Evolutionary conservation across 768 basidiomycete species (phyloP).

Genomic region (Cyathus striatus): DNA sequence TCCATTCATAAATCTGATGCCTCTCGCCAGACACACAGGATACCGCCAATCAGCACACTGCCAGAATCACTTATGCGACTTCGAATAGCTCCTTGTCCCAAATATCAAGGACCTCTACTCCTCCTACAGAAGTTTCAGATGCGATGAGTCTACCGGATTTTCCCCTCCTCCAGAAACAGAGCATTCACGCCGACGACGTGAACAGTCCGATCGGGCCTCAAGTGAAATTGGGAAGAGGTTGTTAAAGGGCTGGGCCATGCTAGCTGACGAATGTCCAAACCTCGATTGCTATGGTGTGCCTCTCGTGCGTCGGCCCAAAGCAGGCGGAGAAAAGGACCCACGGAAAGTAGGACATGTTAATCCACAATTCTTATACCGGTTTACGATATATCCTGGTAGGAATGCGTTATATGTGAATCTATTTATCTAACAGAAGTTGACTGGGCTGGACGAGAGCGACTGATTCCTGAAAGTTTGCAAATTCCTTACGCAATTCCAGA

Average conservation of each 20-base stretch:
- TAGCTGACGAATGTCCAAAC: slow-evolving; percentile 81
- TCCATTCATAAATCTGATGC: no score
- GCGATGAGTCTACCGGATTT: slow-evolving; percentile 58
- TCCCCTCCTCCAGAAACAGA: slow-evolving; percentile 62
- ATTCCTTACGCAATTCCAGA: no score
- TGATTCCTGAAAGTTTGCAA: no score
- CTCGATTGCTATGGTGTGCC: slow-evolving; percentile 71
- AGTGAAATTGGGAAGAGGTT: slow-evolving; percentile 74
- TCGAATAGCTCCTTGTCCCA: slow-evolving; percentile 48
- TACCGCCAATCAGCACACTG: no score
- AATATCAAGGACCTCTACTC: slow-evolving; percentile 64
- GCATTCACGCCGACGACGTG: slow-evolving; percentile 60
- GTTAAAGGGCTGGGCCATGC: slow-evolving; percentile 83
- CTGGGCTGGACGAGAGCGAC: slow-evolving; percentile 40
- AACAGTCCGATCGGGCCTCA: slow-evolving; percentile 79
- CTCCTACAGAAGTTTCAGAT: slow-evolving; percentile 71
- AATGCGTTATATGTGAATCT: slow-evolving; percentile 71
- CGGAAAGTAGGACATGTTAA: slow-evolving; percentile 48
- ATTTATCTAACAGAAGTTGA: slow-evolving; percentile 54
- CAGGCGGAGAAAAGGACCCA: slow-evolving; percentile 54
- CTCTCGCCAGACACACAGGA: no score
- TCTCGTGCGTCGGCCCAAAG: slow-evolving; percentile 73
- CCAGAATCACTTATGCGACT: no score
- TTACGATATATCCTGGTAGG: slow-evolving; percentile 33
- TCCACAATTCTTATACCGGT: neutral